phyloP scores from a whole-genome alignment of 1,139 yeast species.

The Hanseniaspora gamundiae region DNA sequence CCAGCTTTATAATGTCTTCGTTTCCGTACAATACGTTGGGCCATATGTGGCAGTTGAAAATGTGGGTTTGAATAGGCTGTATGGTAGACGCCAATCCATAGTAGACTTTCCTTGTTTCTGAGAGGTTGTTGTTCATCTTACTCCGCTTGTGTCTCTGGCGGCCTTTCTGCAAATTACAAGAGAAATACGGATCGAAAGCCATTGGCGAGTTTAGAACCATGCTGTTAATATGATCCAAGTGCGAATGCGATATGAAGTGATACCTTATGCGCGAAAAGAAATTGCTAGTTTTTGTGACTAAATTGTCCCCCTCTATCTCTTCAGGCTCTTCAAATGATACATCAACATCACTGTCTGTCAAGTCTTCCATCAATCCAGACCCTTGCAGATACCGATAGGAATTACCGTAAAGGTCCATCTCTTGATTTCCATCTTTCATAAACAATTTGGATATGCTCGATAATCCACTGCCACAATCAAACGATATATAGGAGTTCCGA shows the following conservation, averaged over 20 bases:
- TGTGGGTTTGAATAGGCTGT: slow-evolving; percentile 37
- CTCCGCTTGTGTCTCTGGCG: neutral
- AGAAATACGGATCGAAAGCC: slow-evolving; percentile 24
- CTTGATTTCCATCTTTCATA: slow-evolving; percentile 9
- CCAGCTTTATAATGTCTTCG: slow-evolving; percentile 11
- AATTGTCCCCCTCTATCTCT: slow-evolving; percentile 17
- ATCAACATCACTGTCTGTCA: slow-evolving; percentile 15
- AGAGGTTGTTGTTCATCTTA: neutral
- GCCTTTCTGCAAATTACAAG: too few species aligned
- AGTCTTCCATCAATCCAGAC: neutral
- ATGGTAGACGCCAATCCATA: slow-evolving; percentile 46
- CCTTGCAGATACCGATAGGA: too few species aligned
- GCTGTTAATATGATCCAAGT: slow-evolving; percentile 67
- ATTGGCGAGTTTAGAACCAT: slow-evolving; percentile 62
- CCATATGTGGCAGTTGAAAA: slow-evolving; percentile 74
- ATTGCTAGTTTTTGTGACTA: slow-evolving; percentile 24
- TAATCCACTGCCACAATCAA: slow-evolving; percentile 77
- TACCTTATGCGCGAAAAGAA: slow-evolving; percentile 20
- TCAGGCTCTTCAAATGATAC: slow-evolving; percentile 26
- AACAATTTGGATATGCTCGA: slow-evolving; percentile 44
- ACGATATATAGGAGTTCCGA: slow-evolving; percentile 31
- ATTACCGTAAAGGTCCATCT: slow-evolving; percentile 12
- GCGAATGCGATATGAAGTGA: slow-evolving; percentile 69
- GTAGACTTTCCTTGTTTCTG: slow-evolving; percentile 27
- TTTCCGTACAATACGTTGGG: slow-evolving; percentile 36